These are phyloP conservation scores for Solanum medicagineum DNA, from an alignment of 257 asterid species.

Conservation along the genomic window DNA sequence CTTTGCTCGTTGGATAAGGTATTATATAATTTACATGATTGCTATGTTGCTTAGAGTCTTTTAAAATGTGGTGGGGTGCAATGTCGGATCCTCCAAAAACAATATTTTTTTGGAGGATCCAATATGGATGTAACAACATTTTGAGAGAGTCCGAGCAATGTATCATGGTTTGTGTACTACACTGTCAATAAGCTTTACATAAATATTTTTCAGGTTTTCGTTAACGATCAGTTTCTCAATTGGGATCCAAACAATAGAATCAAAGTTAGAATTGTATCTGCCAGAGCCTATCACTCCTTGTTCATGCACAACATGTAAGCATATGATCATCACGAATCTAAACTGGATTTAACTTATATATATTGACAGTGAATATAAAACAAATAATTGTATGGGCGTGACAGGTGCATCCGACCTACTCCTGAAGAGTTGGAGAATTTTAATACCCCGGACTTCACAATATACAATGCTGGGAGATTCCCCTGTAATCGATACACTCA, in stretches of 20 bases:
- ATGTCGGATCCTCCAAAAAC: neutral
- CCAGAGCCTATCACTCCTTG: conserved; percentile 91
- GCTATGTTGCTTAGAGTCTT: neutral
- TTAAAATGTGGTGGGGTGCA: neutral
- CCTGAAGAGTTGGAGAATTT: conserved; percentile 75
- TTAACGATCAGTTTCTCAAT: conserved; percentile 84
- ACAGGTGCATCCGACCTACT: conserved; percentile 92
- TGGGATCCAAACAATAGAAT: conserved; percentile 85
- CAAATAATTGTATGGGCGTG: conserved; percentile 37
- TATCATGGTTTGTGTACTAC: neutral
- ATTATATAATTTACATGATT: neutral
- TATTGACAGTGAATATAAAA: neutral
- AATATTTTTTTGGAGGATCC: neutral
- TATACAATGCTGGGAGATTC: conserved; percentile 87
- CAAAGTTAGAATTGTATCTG: conserved; percentile 90
- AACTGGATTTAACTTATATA: neutral
- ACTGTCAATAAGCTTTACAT: neutral
- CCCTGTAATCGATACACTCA: conserved; percentile 93
- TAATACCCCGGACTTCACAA: conserved; percentile 92
- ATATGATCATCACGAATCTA: neutral
- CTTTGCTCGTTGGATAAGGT: conserved; percentile 90
- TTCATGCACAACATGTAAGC: conserved; percentile 94
- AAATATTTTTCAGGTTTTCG: conserved; percentile 46
- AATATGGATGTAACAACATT: neutral
- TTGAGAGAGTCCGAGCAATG: neutral